A percentile compares a stretch with the other conserved stretches of the same genome.
phyloP scores from a whole-genome alignment of 2,329 filamentous ascomycete species.

The Thelonectria blattea region DNA sequence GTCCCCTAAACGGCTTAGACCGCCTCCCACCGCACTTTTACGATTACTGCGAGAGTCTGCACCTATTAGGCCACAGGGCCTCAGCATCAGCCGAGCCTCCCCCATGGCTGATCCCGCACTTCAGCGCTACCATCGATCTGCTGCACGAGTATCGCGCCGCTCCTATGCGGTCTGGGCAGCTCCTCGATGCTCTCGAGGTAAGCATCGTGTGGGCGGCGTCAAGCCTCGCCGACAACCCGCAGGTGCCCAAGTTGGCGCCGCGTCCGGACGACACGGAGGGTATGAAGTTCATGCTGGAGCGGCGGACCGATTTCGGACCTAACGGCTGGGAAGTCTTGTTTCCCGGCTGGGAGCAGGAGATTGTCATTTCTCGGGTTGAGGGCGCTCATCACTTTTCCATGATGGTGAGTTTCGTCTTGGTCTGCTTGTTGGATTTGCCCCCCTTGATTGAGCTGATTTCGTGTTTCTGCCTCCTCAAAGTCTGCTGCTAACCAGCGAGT shows the following conservation, averaged over 20 bases:
- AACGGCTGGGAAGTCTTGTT: conserved; percentile 15
- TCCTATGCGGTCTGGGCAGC: not conserved
- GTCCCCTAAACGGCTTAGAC: conserved; percentile 5
- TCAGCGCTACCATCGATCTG: conserved; percentile 4
- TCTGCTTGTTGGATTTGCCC: not conserved
- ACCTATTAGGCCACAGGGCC: not conserved
- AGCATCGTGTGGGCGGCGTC: conserved; percentile 10
- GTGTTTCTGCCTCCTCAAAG: too few species aligned
- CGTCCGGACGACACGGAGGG: conserved; percentile 2
- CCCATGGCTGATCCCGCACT: conserved; percentile 11
- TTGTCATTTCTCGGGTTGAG: conserved; percentile 6
- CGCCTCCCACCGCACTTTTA: conserved; percentile 12
- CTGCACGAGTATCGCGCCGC: conserved; percentile 2
- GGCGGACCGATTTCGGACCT: conserved; percentile 6
- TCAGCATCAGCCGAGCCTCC: not conserved
- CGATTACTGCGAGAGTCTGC: conserved; percentile 2
- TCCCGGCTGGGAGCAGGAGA: not conserved
- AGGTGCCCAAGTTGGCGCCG: not conserved
- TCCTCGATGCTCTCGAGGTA: not conserved
- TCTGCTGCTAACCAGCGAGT: not conserved
- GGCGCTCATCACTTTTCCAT: conserved; percentile 22
- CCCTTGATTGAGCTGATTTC: not conserved
- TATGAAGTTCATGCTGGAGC: conserved; percentile 12
- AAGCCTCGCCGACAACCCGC: conserved; percentile 1
- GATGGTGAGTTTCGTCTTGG: not conserved